phyloP scores from a whole-genome alignment of 2,329 filamentous ascomycete species.

The Tolypocladium ovalisporum region DNA sequence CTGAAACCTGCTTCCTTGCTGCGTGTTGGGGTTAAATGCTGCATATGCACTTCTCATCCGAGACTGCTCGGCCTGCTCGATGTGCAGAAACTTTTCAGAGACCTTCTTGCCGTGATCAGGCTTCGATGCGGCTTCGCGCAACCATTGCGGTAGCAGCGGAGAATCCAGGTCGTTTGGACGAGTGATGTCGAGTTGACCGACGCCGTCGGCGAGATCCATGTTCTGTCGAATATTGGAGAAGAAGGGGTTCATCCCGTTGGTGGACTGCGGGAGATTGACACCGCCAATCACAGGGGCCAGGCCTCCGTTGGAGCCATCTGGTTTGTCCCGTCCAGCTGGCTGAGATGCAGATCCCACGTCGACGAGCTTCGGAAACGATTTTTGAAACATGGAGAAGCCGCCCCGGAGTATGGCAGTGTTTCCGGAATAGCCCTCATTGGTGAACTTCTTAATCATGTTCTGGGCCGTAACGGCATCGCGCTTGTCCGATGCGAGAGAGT shows the following conservation, averaged over 20 bases:
- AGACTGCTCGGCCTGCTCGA: slow-evolving; percentile 77
- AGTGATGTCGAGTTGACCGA: slow-evolving; percentile 63
- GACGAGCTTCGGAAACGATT: slow-evolving; percentile 53
- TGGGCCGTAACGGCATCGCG: slow-evolving; percentile 72
- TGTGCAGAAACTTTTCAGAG: slow-evolving; percentile 70
- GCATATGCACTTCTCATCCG: slow-evolving; percentile 78
- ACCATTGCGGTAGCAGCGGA: slow-evolving; percentile 61
- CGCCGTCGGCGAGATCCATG: slow-evolving; percentile 86
- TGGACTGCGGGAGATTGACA: slow-evolving; percentile 64
- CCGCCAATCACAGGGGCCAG: slow-evolving; percentile 74
- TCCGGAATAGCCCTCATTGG: slow-evolving; percentile 69
- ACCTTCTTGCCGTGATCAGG: slow-evolving; percentile 68
- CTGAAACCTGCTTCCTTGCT: slow-evolving; percentile 39
- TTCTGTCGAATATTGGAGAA: slow-evolving; percentile 96
- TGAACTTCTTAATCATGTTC: slow-evolving; percentile 91
- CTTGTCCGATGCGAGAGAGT: slow-evolving; percentile 62
- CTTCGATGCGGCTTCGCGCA: slow-evolving; percentile 55
- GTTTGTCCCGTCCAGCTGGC: slow-evolving; percentile 4
- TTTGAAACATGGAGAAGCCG: slow-evolving; percentile 67
- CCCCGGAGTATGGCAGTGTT: slow-evolving; percentile 66
- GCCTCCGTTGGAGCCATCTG: slow-evolving; percentile 22
- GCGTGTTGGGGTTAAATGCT: slow-evolving; percentile 30
- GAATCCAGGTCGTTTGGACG: slow-evolving; percentile 34
- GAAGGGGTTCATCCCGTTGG: slow-evolving; percentile 71
- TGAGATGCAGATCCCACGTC: slow-evolving; percentile 35